Evolutionary conservation across 1,284 basidiomycete genomes (phyloP), one percentile per base, ranked within the genome.

Genomic region (Gymnopus androsaceus): DNA sequence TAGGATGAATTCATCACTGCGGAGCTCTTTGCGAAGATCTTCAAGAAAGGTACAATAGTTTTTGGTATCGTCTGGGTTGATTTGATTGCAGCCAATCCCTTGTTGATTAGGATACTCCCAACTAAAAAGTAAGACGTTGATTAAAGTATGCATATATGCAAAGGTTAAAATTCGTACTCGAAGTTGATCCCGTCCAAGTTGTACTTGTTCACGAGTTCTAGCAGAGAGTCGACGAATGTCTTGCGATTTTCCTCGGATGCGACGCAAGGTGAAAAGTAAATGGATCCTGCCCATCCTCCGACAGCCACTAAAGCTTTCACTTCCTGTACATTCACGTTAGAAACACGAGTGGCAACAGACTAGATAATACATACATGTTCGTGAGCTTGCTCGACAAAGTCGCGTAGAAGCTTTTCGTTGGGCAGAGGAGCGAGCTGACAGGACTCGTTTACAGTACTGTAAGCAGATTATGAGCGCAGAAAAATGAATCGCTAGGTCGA

Each of bases 211-310:
- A 79, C 82, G 42, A 88, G 72, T 36, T 72, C 62, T 3, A 75
- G 68, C 58, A 89, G 74, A 50, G 85, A 83, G 19, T 76, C 68
- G 45, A 83, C 81, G 59, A 91, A 89, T 0, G 74, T 75, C 6
- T 77, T 76, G 28, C 85, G 77, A 58, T 77, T 79, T 33, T 67
- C 63, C 0, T 72, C 64, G 17, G 73, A 77, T 23, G 73, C 76
- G 51, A 87, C 77, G 37, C 82, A 75, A 27, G 78, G 71, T 3
- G 87, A 90, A 66, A 84, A 92, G 69, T 61, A 81, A 17, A 54
- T 69, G 15, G 75, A 77, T 41, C 86, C 87, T 7, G 79, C 77
- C 90, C 89, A 92, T 17, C 90, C 90, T 44, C 90, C 90, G 52
- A 91, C 74, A 36, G 82, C 80, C n/a, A 88, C 68, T 37, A 83